Conservation (phyloP, 2,329 filamentous ascomycete genomes). For the Fusarium beomiforme region DNA sequence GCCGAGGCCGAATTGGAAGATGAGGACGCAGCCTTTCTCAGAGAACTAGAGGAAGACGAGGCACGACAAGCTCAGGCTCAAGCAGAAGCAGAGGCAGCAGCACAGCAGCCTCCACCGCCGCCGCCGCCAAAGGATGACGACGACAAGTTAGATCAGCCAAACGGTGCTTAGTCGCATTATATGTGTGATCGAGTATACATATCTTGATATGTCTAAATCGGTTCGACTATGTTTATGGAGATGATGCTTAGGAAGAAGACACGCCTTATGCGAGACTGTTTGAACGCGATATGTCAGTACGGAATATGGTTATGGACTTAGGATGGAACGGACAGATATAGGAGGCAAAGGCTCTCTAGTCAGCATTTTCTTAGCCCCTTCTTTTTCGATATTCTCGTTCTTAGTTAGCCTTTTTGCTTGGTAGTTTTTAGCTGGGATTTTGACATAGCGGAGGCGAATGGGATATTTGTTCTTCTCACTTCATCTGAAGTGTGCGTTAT, state of each 20-base stretch:
- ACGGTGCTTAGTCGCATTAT: slow-evolving; percentile 24
- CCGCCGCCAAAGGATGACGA: slow-evolving; percentile 34
- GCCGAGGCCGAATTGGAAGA: slow-evolving; percentile 29
- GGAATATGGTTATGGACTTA: slow-evolving; percentile 16
- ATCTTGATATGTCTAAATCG: slow-evolving; percentile 3
- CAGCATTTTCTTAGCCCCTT: slow-evolving; percentile 2
- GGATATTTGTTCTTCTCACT: slow-evolving; percentile 26
- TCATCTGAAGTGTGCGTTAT: not conserved
- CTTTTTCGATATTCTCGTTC: slow-evolving; percentile 33
- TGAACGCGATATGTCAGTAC: slow-evolving; percentile 22
- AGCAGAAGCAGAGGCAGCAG: slow-evolving; percentile 7
- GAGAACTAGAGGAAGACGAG: slow-evolving; percentile 13
- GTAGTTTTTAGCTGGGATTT: slow-evolving; percentile 31
- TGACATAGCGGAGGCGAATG: slow-evolving; percentile 50
- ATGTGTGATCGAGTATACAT: not conserved
- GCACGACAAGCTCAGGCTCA: not conserved
- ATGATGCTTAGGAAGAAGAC: slow-evolving; percentile 31
- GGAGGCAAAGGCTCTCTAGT: not conserved
- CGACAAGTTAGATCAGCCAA: slow-evolving; percentile 30
- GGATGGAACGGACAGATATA: slow-evolving; percentile 8
- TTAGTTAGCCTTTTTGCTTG: slow-evolving; percentile 18
- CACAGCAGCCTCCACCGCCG: slow-evolving; percentile 15
- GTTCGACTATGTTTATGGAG: slow-evolving; percentile 28
- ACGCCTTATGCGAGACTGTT: slow-evolving; percentile 27
- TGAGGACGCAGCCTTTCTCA: slow-evolving; percentile 21